These are phyloP conservation scores for Pigoraptor vietnamica DNA, from an alignment of 78 protist species.

Conservation along the genomic window DNA sequence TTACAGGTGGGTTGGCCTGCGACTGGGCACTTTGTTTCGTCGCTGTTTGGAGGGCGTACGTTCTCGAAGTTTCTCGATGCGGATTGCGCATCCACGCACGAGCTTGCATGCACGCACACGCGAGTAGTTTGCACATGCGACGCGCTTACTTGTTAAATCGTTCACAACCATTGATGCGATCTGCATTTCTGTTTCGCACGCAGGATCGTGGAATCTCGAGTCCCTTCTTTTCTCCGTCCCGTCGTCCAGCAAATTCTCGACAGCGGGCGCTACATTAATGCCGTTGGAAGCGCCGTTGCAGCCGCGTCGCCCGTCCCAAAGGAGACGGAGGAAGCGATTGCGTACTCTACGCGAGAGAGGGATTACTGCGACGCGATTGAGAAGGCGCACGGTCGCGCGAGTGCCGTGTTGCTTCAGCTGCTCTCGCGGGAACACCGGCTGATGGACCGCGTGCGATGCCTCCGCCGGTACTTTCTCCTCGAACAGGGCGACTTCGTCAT, in stretches of 20 bases:
- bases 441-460: conserved; percentile 30
- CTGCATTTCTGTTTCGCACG: too few relatives aligned
- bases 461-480: conserved; percentile 71
- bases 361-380: conserved; percentile 31
- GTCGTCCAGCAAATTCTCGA: neutral
- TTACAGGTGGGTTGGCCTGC: conserved; percentile 20
- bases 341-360: conserved; percentile 7
- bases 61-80: too few relatives aligned
- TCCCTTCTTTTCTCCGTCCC: neutral
- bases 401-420: conserved; percentile 19
- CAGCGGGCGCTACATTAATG: neutral
- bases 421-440: conserved; percentile 43
- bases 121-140: too few relatives aligned
- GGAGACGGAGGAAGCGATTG: neutral
- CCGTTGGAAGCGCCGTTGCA: neutral
- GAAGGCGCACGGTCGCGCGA: conserved; percentile 47
- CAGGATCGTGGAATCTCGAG: neutral
- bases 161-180: too few relatives aligned
- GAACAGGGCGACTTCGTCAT: neutral
- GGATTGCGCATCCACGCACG: too few relatives aligned
- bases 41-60: too few relatives aligned
- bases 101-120: too few relatives aligned
- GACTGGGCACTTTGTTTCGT: conserved; percentile 41
- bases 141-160: too few relatives aligned
- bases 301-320: neutral